Percentiles rank a stretch among this genome's conserved stretches.
Conservation (phyloP, 768 basidiomycete genomes). For the Piloderma croceum region DNA sequence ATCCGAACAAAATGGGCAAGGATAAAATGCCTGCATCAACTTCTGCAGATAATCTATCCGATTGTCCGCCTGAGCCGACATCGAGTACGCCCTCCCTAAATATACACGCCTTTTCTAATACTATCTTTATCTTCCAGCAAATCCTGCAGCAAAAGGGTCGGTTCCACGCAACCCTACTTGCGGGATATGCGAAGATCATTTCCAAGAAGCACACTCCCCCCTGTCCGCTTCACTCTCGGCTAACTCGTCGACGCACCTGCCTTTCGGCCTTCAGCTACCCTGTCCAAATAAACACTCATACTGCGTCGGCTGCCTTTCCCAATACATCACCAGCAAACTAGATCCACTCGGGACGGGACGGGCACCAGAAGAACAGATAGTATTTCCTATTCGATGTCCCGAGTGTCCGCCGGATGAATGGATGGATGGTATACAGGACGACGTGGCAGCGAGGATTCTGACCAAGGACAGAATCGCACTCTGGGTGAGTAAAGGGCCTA, state of each 20-base stretch:
- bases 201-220: constrained; percentile 29
- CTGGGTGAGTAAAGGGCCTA: constrained; percentile 24
- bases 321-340: constrained; percentile 31
- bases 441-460: constrained; percentile 26
- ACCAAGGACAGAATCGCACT: constrained; percentile 28
- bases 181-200: constrained; percentile 36
- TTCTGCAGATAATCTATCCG: no score
- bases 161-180: constrained; percentile 25
- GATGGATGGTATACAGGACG: constrained; percentile 31
- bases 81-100: no score
- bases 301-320: constrained; percentile 30
- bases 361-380: constrained; percentile 33
- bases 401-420: constrained; percentile 29
- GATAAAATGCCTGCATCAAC: constrained; percentile 14
- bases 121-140: constrained; percentile 5
- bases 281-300: constrained; percentile 29
- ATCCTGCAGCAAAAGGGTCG: constrained; percentile 9
- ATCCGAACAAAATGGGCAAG: constrained; percentile 27
- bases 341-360: constrained; percentile 28
- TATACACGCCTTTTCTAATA: not conserved
- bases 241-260: constrained; percentile 32
- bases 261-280: no score
- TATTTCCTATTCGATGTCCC: no score
- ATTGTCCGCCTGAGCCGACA: no score
- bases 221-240: constrained; percentile 27